Evolutionary conservation across 2,329 filamentous ascomycete genomes (phyloP).

Genomic region (Paracoccidioides lutzii): DNA sequence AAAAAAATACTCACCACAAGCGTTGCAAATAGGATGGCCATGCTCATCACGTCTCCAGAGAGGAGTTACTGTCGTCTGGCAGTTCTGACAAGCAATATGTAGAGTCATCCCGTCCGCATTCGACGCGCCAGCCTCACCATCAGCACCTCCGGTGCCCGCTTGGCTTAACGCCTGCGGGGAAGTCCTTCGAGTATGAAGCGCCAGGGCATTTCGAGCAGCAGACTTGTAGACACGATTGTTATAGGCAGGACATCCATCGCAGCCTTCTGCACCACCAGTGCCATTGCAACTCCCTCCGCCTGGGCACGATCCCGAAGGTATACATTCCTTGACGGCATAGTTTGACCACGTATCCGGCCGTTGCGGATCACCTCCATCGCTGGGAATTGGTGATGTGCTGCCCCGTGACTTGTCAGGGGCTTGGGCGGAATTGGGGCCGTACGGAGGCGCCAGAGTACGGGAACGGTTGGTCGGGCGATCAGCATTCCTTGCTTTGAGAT

Average conservation of each 20-base stretch:
- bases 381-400: constrained; percentile 22
- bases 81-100: constrained; percentile 91
- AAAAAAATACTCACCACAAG: constrained; percentile 63
- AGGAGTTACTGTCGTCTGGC: constrained; percentile 89
- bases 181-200: constrained; percentile 20
- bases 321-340: constrained; percentile 11
- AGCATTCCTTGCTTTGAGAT: constrained; percentile 85
- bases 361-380: constrained; percentile 19
- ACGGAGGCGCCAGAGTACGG: constrained; percentile 43
- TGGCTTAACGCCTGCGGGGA: constrained; percentile 20
- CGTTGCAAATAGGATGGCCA: constrained; percentile 96
- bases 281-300: constrained; percentile 93
- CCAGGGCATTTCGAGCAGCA: constrained; percentile 40
- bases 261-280: constrained; percentile 87
- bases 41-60: constrained; percentile 89
- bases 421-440: constrained; percentile 14
- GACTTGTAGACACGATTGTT: constrained; percentile 92
- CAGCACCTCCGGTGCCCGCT: constrained; percentile 11
- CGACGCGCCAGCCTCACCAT: constrained; percentile 7
- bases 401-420: constrained; percentile 8
- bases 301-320: constrained; percentile 71
- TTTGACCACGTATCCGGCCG: constrained; percentile 24
- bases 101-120: constrained; percentile 31
- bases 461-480: constrained; percentile 83
- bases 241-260: constrained; percentile 89